Conservation (phyloP, 345 rosid species). For the Corchorus olitorius region DNA sequence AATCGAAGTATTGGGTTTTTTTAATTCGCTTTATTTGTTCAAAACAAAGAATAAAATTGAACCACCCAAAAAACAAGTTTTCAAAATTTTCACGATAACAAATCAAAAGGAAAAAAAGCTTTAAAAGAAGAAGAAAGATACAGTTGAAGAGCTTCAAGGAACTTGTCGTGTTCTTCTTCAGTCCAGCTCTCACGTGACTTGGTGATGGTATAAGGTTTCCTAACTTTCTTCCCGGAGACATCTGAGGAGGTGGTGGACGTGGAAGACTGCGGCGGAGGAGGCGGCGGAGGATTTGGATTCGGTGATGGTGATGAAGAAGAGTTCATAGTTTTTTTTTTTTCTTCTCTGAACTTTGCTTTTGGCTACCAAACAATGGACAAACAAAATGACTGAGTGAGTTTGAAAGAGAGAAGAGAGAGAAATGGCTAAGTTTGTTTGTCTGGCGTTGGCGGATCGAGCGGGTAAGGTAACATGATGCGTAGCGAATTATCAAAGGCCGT, state of each 20-base stretch:
- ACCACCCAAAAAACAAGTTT: not conserved
- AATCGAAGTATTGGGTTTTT: slow-evolving; percentile 5
- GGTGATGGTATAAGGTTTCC: slow-evolving; percentile 98
- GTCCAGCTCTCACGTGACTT: slow-evolving; percentile 99
- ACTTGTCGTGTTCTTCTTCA: slow-evolving; percentile 98
- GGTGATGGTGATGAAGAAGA: slow-evolving; percentile 46
- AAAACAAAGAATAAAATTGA: not conserved
- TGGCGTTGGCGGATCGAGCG: slow-evolving; percentile 32
- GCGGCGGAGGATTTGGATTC: slow-evolving; percentile 40
- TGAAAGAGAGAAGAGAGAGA: not conserved
- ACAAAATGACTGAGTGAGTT: not conserved
- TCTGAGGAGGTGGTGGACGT: slow-evolving; percentile 33
- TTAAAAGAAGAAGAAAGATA: slow-evolving; percentile 24
- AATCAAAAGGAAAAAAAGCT: not conserved
- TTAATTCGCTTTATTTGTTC: not conserved
- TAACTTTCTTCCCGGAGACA: slow-evolving; percentile 67
- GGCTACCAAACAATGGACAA: slow-evolving; percentile 10
- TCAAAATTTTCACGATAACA: not conserved
- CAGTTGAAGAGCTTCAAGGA: slow-evolving; percentile 97
- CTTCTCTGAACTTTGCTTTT: not conserved
- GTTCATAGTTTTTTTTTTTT: slow-evolving; percentile 23
- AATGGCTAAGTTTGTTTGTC: not conserved
- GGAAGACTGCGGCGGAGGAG: slow-evolving; percentile 43
- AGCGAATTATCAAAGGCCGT: slow-evolving; percentile 29
- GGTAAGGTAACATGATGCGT: slow-evolving; percentile 16